Base-by-base conservation (phyloP, 164 flowering plant genomes). In the Magnolia officinalis region DNA sequence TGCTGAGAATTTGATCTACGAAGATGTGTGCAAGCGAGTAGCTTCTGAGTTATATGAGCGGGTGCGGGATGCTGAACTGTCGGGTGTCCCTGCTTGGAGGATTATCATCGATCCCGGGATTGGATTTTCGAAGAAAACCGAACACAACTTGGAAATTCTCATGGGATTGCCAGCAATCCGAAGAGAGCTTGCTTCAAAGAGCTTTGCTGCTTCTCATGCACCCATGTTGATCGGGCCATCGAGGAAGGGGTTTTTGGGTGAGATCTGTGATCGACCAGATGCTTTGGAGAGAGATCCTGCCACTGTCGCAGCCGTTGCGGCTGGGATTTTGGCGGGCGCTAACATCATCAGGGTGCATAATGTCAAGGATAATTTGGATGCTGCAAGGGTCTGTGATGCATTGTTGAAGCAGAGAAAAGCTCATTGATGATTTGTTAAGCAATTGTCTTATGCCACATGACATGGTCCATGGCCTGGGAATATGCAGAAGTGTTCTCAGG, bases 51-150 rank as follows among this genome's bases (percentile, higher is more conserved):
- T 94, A 26, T 84, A 76, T 80, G 65, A 72, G 9, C 74, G 81
- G 68, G 82, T 90, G n/a, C 79, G 78, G 50, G 90, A 89, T 58
- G 97, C 99, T 1, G 97, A 96, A 83, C 69, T 82, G 65, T 80
- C 88, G 0, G 98, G 98, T 4, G 82, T 96, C 37, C 98, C 97
- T 59, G 91, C 95, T 75, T 94, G 99, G 99, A 92, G 95, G 80
- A 87, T 96, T 11, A 88, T 94, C 24, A 63, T 88, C 59, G 98
- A 94, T 82, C 99, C 98, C 18, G 98, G 98, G 55, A 83, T 96
- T 74, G 98, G 99, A 31, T 95, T 95, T 77, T 93, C 99, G 26
- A 96, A 93, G 85, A 91, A 87, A 18, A 82, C 85, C n/a, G 88
- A 84, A 75, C 90, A 94, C 14, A 96, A 92, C 82, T 77, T 96